Evolutionary conservation across 129 eudicot species (phyloP).

Genomic region (Helianthus tuberosus): DNA sequence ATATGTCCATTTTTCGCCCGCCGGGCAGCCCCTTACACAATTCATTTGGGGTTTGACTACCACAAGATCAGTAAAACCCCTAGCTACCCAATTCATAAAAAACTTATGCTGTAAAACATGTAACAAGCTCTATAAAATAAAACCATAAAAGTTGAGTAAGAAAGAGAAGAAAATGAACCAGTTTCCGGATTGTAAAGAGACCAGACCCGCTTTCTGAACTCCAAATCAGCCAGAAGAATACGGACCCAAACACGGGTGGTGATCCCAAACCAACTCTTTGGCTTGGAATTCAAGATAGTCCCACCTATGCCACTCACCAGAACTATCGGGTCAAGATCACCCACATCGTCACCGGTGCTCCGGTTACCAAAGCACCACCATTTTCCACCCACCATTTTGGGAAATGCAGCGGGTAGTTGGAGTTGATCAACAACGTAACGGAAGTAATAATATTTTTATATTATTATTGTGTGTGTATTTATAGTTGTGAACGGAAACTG

Average conservation of each 20-base stretch:
- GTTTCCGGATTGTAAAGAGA: slow-evolving; percentile 76
- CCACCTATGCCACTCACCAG: slow-evolving; percentile 87
- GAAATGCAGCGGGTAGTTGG: no score
- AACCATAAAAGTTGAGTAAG: neutral
- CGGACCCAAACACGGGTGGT: slow-evolving; percentile 89
- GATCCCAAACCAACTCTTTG: slow-evolving; percentile 42
- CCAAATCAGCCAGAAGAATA: slow-evolving; percentile 75
- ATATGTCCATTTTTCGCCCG: no score
- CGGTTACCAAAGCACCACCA: slow-evolving; percentile 46
- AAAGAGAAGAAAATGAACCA: slow-evolving; percentile 43
- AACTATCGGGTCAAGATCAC: slow-evolving; percentile 73
- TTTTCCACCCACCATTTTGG: slow-evolving; percentile 38
- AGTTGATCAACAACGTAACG: no score
- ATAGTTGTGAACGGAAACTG: no score
- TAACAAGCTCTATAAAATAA: no score
- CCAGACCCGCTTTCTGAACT: slow-evolving; percentile 74
- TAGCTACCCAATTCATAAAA: no score
- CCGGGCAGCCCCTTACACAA: no score
- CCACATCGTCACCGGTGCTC: slow-evolving; percentile 32
- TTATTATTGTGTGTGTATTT: no score
- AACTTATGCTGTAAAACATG: no score
- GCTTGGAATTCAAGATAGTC: slow-evolving; percentile 63
- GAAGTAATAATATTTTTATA: no score
- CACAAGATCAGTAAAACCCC: no score
- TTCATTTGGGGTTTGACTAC: no score